Percentiles rank a stretch among this genome's conserved stretches.
phyloP scores from a whole-genome alignment of 2,329 filamentous ascomycete genomes.

The Aphanocladium album region DNA sequence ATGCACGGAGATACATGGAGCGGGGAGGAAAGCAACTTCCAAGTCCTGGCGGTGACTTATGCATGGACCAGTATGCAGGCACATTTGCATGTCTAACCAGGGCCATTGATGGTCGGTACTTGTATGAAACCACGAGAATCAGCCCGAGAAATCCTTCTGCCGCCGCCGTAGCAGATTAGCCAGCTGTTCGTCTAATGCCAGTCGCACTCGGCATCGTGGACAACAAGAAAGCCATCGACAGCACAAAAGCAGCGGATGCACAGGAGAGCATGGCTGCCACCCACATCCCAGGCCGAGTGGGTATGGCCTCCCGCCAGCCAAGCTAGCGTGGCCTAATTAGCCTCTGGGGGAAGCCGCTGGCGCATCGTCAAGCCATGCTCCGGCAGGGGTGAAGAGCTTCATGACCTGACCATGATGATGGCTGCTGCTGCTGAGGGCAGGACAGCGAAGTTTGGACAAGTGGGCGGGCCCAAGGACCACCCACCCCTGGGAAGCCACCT shows the following conservation, averaged over 20 bases:
- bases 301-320: not conserved
- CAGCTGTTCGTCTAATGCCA: not conserved
- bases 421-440: not conserved
- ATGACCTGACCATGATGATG: not conserved
- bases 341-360: not conserved
- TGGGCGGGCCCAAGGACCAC: not conserved
- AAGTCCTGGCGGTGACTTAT: conserved; percentile 1
- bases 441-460: not conserved
- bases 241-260: not conserved
- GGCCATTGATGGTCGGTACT: not conserved
- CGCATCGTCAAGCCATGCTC: not conserved
- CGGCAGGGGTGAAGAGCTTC: not conserved
- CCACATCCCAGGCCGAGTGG: not conserved
- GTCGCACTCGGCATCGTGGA: not conserved
- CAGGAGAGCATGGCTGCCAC: not conserved
- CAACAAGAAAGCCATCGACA: not conserved
- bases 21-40: not conserved
- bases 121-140: not conserved
- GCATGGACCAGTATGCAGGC: not conserved
- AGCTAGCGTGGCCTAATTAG: not conserved
- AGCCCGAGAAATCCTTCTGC: not conserved
- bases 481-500: conserved; percentile 4
- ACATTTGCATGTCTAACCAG: not conserved
- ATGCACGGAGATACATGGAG: not conserved
- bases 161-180: not conserved